Percentiles rank a stretch among this genome's conserved stretches.
Evolutionary conservation across 1,284 basidiomycete genomes (phyloP).

Genomic region (Gomphus sp.): DNA sequence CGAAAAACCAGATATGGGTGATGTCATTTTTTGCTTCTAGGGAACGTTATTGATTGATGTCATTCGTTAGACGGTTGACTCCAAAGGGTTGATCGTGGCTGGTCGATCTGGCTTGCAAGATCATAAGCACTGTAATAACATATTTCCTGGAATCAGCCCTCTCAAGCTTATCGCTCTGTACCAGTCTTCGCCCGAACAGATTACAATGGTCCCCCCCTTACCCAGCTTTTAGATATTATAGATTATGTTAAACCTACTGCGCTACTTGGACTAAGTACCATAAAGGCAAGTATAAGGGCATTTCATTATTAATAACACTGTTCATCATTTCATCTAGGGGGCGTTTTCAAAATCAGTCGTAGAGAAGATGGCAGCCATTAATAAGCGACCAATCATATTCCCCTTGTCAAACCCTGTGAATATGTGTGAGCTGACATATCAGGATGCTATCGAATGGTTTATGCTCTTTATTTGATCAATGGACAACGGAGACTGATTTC

Average conservation of each 20-base stretch:
- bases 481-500: background rate
- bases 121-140: slow-evolving; percentile 27
- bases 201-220: slow-evolving; percentile 29
- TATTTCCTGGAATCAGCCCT: background rate
- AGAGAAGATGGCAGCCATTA: slow-evolving; percentile 37
- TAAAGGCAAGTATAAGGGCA: slow-evolving; percentile 19
- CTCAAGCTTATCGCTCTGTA: background rate
- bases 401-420: slow-evolving; percentile 44
- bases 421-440: slow-evolving; percentile 35
- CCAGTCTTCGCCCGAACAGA: slow-evolving; percentile 32
- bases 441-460: slow-evolving; percentile 38
- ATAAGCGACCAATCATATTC: slow-evolving; percentile 45
- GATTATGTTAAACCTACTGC: slow-evolving; percentile 47
- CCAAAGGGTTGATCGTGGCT: slow-evolving; percentile 33
- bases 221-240: slow-evolving; percentile 36
- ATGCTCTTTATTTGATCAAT: slow-evolving; percentile 11
- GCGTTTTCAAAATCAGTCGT: slow-evolving; percentile 39
- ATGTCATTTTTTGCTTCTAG: background rate
- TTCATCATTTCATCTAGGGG: slow-evolving; percentile 17
- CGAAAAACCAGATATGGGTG: slow-evolving; percentile 30
- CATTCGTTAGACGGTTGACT: slow-evolving; percentile 30
- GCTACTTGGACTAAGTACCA: slow-evolving; percentile 46
- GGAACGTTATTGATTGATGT: background rate
- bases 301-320: background rate
- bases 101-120: slow-evolving; percentile 30